Evolutionary conservation across 805 yeast species (phyloP), one percentile per base, ranked within the genome.

Genomic region (Ogataea trehalophila): DNA sequence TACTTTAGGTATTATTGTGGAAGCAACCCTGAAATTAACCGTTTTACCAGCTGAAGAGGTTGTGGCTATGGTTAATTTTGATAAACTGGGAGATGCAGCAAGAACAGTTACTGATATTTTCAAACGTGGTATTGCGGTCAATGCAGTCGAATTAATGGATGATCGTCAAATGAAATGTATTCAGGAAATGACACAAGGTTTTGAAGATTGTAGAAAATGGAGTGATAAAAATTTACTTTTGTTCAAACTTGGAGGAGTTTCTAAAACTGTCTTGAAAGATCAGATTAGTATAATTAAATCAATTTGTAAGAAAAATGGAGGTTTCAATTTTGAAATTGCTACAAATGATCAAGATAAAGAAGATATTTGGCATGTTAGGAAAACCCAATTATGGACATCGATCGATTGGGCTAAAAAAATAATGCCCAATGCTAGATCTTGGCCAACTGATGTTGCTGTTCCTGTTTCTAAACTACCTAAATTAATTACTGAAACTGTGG

Each of bases 371-470:
- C 74, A 81, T 20, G 92, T 90, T 1, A 69, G 95, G 47, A 84
- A 86, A 61, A 79, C 83, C 40, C 86, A 75, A n/a, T 63, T 80
- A 14, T 81, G 85, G 82, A 75, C 81, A 6, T 74, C 77, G 9
- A 72, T 84, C 42, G 90, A 86, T 53, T 79, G 83, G 65, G 91
- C 90, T 1, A 68, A 69, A 46, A 54, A 59, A 52, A 58, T 65
- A n/a, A 65, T 76, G 20, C 75, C 77, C 23, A 46, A 58, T 37
- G 67, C 66, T 11, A 53, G 56, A 44, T 79, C 82, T 1, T 85
- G 88, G 81, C 82, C 88, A 23, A 85, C 92, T 1, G 94, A 85
- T 65, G 86, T 85, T 16, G 91, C 90, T 0, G 90, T 85, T n/a
- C 92, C 94, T 3, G 72, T 85, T 35, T 83, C 90, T 1, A 70